Base-by-base conservation (phyloP, 2,329 filamentous ascomycete species). In the Biscogniauxia marginata region DNA sequence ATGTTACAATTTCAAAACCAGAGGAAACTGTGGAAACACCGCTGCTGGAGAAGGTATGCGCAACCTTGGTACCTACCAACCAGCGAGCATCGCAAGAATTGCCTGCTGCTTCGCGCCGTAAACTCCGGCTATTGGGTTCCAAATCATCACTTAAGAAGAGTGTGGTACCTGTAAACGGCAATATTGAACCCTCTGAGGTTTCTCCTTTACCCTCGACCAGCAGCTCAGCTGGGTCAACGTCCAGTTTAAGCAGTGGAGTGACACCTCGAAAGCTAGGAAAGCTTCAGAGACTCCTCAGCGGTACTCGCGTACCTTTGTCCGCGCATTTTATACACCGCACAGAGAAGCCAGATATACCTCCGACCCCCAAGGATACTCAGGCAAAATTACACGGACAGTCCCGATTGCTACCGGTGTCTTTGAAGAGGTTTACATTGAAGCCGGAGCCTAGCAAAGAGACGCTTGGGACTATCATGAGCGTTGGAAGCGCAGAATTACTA, bases 401-500 rank as follows among this genome's bases (percentile, higher is more conserved):
- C 11, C 68, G 67, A 19, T 59, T 63, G n/a, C 71, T 72, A 19
- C 70, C 74, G 0, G 64, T 70, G 49, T 65, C 70, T 13, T 68
- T 72, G 1, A 76, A 73, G 59, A 72, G 71, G 44, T 60, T 75
- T 9, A 65, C 69, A 5, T 61, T 78, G 47, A 74, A 71, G 46
- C 67, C 70, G 0, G 74, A 77, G 25, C 63, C 71, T n/a, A 80
- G 76, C 63, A 75, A 75, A 59, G 79, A 80, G 22, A 79, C 77
- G 0, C 64, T 81, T 22, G 77, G 77, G 51, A 81, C 79, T 1
- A 80, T 82, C 18, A 64, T 81, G 51, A 81, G 79, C 56, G 78
- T 81, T 7, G 78, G 75, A 5, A 81, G 78, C 49, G 67, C 75
- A 18, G 77, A 79, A 47, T 58, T 64, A 16, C 67, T 58, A 43